Percentiles rank a stretch among this genome's conserved stretches.
Conservation (phyloP, 345 rosid genomes). For the Euphorbia tirucalli region DNA sequence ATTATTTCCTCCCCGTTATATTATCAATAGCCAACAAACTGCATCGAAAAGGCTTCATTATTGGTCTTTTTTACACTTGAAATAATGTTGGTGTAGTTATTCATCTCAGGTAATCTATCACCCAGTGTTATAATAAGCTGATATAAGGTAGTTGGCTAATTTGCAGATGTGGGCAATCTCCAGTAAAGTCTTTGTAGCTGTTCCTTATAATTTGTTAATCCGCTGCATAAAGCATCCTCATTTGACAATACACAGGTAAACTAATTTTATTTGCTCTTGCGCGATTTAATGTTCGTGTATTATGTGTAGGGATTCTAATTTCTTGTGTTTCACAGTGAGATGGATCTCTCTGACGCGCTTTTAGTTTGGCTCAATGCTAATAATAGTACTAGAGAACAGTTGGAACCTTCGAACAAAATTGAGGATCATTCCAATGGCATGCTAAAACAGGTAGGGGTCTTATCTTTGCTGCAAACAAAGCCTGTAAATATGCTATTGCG, state of each 20-base stretch:
- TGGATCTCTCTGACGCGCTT: constrained; percentile 65
- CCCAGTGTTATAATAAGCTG: constrained; percentile 13
- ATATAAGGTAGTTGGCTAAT: constrained; percentile 17
- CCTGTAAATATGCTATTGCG: too few relatives aligned
- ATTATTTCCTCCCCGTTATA: not conserved
- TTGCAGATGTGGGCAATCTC: constrained; percentile 62
- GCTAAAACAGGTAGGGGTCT: constrained; percentile 52
- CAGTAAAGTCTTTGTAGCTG: constrained; percentile 40
- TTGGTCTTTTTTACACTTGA: not conserved
- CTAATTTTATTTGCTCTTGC: constrained; percentile 9
- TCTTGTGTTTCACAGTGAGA: constrained; percentile 54
- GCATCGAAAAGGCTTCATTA: not conserved
- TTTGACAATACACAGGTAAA: constrained; percentile 61
- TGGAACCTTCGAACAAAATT: constrained; percentile 22
- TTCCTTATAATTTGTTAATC: constrained; percentile 53
- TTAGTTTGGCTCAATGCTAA: constrained; percentile 62
- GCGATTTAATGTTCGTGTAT: not conserved
- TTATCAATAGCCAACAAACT: not conserved
- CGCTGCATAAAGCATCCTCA: constrained; percentile 54
- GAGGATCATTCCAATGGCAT: constrained; percentile 35
- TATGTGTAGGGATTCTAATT: constrained; percentile 33
- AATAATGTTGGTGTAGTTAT: not conserved
- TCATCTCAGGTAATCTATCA: not conserved
- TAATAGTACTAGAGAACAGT: constrained; percentile 23
- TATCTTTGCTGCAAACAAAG: not conserved